A percentile compares a stretch with the other conserved stretches of the same genome.
Evolutionary conservation across 2,329 filamentous ascomycete species (phyloP).

Genomic region (Penicillium fuscoglaucum): DNA sequence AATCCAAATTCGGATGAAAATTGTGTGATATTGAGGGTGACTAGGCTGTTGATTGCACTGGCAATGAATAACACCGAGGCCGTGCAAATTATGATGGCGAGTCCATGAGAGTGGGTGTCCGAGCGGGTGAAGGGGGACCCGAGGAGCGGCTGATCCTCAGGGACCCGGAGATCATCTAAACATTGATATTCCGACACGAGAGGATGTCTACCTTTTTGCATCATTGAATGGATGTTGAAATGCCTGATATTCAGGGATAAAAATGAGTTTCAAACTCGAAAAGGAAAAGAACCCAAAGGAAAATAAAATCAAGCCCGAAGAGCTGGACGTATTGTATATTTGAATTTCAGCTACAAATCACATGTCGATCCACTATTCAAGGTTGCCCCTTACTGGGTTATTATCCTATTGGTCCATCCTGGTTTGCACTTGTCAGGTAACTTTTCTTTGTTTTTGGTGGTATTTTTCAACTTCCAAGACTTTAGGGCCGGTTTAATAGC

Average conservation of each 20-base stretch:
- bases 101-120: not conserved
- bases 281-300: not conserved
- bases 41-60: not conserved
- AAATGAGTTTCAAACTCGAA: not conserved
- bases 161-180: not conserved
- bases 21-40: not conserved
- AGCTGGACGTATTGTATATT: not conserved
- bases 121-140: not conserved
- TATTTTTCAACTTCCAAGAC: too few species aligned
- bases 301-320: not conserved
- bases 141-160: constrained; percentile 10
- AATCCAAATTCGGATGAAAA: not conserved
- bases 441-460: too few species aligned
- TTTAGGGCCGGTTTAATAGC: too few species aligned
- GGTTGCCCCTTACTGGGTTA: too few species aligned
- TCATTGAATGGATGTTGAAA: not conserved
- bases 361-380: too few species aligned
- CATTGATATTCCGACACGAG: not conserved
- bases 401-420: too few species aligned
- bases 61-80: not conserved
- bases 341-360: too few species aligned
- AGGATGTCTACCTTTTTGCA: not conserved
- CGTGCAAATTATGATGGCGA: constrained; percentile 2
- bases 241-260: not conserved
- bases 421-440: too few species aligned